A percentile compares a stretch with the other conserved stretches of the same genome.
Conservation (phyloP, 495 filamentous ascomycete genomes). For the Tricharina praecox region DNA sequence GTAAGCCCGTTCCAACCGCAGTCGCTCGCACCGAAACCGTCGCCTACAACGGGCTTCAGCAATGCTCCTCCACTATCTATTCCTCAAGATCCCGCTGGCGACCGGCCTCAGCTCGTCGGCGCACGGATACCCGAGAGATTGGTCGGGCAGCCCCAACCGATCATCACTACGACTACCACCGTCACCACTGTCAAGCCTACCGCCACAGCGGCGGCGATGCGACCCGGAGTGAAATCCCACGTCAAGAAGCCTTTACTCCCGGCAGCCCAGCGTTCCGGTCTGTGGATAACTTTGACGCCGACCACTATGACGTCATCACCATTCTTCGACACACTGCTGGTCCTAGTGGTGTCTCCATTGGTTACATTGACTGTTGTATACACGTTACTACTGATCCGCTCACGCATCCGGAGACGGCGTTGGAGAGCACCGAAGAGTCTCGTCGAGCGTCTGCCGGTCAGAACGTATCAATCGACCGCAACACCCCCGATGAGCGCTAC, state of each 20-base stretch:
- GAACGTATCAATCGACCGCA: constrained; percentile 57
- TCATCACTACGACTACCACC: no score
- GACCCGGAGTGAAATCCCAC: constrained; percentile 37
- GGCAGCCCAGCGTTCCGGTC: constrained; percentile 43
- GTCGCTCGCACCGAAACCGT: constrained; percentile 70
- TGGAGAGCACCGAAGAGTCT: constrained; percentile 96
- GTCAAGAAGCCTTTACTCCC: constrained; percentile 39
- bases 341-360: constrained; percentile 80
- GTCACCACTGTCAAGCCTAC: background rate
- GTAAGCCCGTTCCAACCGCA: constrained; percentile 83
- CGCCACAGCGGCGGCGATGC: background rate
- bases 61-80: no score
- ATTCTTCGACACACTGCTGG: constrained; percentile 88
- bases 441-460: constrained; percentile 83
- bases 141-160: no score
- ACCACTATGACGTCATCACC: constrained; percentile 80
- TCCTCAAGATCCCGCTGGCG: no score
- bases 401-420: constrained; percentile 70
- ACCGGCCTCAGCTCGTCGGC: no score
- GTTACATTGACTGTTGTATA: constrained; percentile 90
- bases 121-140: no score
- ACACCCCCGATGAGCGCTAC: constrained; percentile 28
- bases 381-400: constrained; percentile 68
- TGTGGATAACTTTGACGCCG: constrained; percentile 91
- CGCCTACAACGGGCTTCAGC: no score